These are phyloP conservation scores for Alternaria consortialis DNA, from an alignment of 2,329 filamentous ascomycete species.

Conservation along the genomic window DNA sequence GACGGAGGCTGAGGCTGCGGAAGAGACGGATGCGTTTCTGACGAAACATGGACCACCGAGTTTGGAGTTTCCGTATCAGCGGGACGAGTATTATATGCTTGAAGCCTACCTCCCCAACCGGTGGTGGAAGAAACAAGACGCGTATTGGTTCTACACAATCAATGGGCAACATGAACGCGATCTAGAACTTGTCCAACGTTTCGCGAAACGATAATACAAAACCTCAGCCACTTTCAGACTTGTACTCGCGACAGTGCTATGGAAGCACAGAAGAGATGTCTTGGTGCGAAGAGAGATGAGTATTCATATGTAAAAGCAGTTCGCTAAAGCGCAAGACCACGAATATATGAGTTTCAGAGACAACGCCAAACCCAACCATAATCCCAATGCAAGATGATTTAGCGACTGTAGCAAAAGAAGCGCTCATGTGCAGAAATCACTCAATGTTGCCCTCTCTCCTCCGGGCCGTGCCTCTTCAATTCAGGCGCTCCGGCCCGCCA, in stretches of 20 bases:
- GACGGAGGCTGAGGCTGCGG: conserved; percentile 56
- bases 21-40: conserved; percentile 62
- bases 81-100: conserved; percentile 68
- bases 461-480: conserved; percentile 1
- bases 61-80: conserved; percentile 62
- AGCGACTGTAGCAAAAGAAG: conserved; percentile 1
- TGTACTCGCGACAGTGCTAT: background rate
- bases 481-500: conserved; percentile 9
- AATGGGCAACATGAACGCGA: conserved; percentile 52
- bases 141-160: conserved; percentile 61
- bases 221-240: background rate
- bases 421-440: background rate
- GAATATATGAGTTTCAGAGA: background rate
- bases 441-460: background rate
- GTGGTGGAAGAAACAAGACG: conserved; percentile 59
- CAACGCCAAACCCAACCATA: background rate
- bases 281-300: background rate
- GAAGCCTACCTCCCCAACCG: conserved; percentile 66
- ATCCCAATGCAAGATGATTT: background rate
- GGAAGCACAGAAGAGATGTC: background rate
- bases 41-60: conserved; percentile 61
- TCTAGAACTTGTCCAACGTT: conserved; percentile 41
- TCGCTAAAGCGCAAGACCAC: conserved; percentile 14
- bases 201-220: conserved; percentile 20
- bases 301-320: background rate